A percentile compares a stretch with the other conserved stretches of the same genome.
Conservation (phyloP, 2,329 filamentous ascomycete genomes). For the Aspergillus hiratsukae region DNA sequence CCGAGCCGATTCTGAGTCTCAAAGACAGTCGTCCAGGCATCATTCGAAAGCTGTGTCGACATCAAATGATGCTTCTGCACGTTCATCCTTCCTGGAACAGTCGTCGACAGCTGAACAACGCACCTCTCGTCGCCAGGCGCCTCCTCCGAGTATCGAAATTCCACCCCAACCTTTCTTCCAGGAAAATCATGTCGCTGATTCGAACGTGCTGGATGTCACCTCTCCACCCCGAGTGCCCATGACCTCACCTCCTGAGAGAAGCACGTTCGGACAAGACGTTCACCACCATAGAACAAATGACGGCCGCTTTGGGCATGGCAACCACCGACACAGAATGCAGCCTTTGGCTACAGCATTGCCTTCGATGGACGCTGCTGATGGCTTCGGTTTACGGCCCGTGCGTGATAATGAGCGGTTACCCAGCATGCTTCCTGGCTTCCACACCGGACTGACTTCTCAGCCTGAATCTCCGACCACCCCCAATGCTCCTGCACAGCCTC, state of each 20-base stretch:
- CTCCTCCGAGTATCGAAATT: conserved; percentile 79
- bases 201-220: conserved; percentile 55
- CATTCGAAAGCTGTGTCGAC: conserved; percentile 25
- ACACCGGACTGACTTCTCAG: conserved; percentile 72
- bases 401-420: conserved; percentile 78
- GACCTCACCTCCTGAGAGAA: conserved; percentile 67
- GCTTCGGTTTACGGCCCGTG: conserved; percentile 70
- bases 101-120: conserved; percentile 55
- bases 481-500: conserved; percentile 60
- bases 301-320: conserved; percentile 38
- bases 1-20: conserved; percentile 75
- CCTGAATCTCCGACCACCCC: conserved; percentile 89
- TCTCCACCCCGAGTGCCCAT: conserved; percentile 61
- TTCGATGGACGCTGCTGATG: conserved; percentile 64
- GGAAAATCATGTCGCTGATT: conserved; percentile 45
- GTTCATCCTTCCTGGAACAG: conserved; percentile 41
- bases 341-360: conserved; percentile 64
- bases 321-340: conserved; percentile 56
- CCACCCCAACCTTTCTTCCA: conserved; percentile 52
- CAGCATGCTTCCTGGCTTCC: conserved; percentile 70
- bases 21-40: conserved; percentile 40
- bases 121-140: conserved; percentile 68
- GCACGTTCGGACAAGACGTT: conserved; percentile 56
- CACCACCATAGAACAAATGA: conserved; percentile 47
- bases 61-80: conserved; percentile 24